These are phyloP conservation scores for Lophiostoma macrostomum DNA, from an alignment of 495 filamentous ascomycete genomes.

Conservation along the genomic window DNA sequence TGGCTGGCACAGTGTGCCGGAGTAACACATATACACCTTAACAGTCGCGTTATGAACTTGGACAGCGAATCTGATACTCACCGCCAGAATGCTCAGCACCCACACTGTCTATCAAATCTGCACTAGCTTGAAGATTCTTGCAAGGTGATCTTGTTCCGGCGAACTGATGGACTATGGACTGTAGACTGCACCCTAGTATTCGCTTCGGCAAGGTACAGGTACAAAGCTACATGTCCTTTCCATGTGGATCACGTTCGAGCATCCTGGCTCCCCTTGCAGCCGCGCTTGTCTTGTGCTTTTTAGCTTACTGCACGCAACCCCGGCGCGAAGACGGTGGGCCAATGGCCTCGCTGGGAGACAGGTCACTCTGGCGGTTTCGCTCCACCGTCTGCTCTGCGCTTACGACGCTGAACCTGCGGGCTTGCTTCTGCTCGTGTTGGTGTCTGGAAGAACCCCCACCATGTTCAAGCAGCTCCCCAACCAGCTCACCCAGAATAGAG, in stretches of 20 bases:
- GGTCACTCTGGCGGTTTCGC: slow-evolving; percentile 5
- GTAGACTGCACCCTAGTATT: slow-evolving; percentile 24
- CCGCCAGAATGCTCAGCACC: slow-evolving; percentile 2
- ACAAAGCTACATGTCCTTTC: slow-evolving; percentile 22
- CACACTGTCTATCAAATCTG: too few species aligned
- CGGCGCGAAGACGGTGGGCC: not conserved
- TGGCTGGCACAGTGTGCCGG: not conserved
- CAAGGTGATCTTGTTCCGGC: too few species aligned
- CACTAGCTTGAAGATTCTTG: too few species aligned
- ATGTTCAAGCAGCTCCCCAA: slow-evolving; percentile 1
- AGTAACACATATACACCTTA: not conserved
- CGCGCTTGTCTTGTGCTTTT: slow-evolving; percentile 13
- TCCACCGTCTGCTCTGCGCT: slow-evolving; percentile 3
- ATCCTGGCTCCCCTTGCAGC: slow-evolving; percentile 32
- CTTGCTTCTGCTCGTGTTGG: not conserved
- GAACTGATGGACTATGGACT: too few species aligned
- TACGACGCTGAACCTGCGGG: slow-evolving; percentile 16
- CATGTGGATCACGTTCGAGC: slow-evolving; percentile 29
- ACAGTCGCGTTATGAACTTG: not conserved
- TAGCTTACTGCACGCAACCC: slow-evolving; percentile 28
- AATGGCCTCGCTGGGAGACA: slow-evolving; percentile 5
- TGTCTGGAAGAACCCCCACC: slow-evolving; percentile 7
- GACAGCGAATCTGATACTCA: slow-evolving; percentile 10
- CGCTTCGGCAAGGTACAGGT: slow-evolving; percentile 38
- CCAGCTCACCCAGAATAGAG: not conserved